These are phyloP conservation scores for Arabis alpina DNA, from an alignment of 345 rosid genomes.

Conservation along the genomic window DNA sequence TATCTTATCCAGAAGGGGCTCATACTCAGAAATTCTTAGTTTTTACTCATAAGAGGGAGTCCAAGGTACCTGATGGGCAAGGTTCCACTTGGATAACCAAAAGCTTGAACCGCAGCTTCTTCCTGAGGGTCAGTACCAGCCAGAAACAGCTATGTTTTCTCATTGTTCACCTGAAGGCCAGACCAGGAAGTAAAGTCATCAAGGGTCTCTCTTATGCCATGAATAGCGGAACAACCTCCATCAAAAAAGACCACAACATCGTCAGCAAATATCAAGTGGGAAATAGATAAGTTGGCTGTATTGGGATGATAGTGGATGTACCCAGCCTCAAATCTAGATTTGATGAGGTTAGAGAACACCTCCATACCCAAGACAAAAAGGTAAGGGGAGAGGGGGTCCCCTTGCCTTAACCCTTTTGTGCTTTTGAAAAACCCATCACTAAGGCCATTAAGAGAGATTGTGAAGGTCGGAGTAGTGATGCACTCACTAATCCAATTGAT, in stretches of 20 bases:
- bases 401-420: background rate
- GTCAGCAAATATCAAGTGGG: background rate
- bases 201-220: background rate
- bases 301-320: background rate
- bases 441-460: background rate
- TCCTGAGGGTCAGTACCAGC: too few species aligned
- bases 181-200: background rate
- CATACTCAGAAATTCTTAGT: too few species aligned
- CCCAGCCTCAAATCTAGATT: background rate
- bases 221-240: rapidly evolving
- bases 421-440: background rate
- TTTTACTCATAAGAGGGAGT: too few species aligned
- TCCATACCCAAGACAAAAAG: background rate
- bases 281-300: rapidly evolving
- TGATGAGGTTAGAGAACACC: rapidly evolving
- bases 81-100: too few species aligned
- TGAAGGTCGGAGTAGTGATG: background rate
- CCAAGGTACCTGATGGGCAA: too few species aligned
- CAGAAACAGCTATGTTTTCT: too few species aligned
- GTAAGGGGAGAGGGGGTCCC: background rate
- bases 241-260: background rate
- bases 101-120: too few species aligned
- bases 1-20: too few species aligned
- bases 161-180: too few species aligned
- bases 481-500: background rate